phyloP scores from a whole-genome alignment of 2,329 filamentous ascomycete species.

The Trichothecium sympodiale region DNA sequence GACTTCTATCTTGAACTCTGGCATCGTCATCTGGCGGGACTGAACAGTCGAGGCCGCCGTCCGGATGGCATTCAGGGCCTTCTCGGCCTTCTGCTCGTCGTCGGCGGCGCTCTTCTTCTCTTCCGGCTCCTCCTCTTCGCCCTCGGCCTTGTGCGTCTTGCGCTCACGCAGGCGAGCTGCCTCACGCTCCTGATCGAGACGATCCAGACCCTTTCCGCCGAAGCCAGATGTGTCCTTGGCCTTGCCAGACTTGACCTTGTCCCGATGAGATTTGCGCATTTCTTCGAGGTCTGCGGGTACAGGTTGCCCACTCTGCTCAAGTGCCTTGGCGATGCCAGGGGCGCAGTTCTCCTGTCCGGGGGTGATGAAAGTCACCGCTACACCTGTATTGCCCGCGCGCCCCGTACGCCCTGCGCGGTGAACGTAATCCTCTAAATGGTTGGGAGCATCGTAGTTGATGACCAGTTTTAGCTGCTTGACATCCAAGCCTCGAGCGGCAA shows the following conservation, averaged over 20 bases:
- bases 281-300: constrained; percentile 60
- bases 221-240: constrained; percentile 86
- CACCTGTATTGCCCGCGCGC: constrained; percentile 86
- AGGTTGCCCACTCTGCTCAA: constrained; percentile 82
- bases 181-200: constrained; percentile 83
- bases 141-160: constrained; percentile 81
- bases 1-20: constrained; percentile 25
- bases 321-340: constrained; percentile 75
- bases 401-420: constrained; percentile 90
- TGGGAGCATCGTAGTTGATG: constrained; percentile 89
- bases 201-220: constrained; percentile 87
- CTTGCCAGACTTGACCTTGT: constrained; percentile 87
- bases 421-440: constrained; percentile 93
- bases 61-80: constrained; percentile 54
- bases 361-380: constrained; percentile 87
- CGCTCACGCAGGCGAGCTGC: constrained; percentile 76
- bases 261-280: constrained; percentile 63
- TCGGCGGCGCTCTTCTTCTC: constrained; percentile 60
- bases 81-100: constrained; percentile 60
- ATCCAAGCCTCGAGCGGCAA: constrained; percentile 88
- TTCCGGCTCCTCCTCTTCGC: constrained; percentile 62
- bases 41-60: constrained; percentile 48
- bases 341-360: constrained; percentile 87
- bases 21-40: constrained; percentile 38
- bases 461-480: constrained; percentile 94